phyloP scores from a whole-genome alignment of 192 early-diverging fungal genomes.

The Umbelopsis sp. region DNA sequence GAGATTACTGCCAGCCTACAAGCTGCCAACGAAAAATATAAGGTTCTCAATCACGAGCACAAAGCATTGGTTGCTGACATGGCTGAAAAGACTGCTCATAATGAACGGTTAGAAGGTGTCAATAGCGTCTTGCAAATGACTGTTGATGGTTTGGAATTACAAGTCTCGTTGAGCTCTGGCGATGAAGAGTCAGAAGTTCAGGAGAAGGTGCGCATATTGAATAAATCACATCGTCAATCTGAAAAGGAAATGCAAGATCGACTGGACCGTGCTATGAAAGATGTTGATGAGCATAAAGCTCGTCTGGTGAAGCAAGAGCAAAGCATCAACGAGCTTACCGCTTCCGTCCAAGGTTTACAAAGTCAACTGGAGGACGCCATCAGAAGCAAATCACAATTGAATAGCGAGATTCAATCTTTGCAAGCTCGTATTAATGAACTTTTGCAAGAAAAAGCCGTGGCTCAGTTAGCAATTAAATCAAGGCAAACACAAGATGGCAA shows the following conservation, averaged over 20 bases:
- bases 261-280: constrained; percentile 3
- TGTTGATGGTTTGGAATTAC: constrained; percentile 8
- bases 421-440: constrained; percentile 6
- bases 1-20: background rate
- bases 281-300: background rate
- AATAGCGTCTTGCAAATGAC: background rate
- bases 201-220: constrained; percentile 2
- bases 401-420: background rate
- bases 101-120: background rate
- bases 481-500: background rate
- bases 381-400: background rate
- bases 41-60: constrained; percentile 11
- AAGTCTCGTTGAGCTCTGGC: background rate
- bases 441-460: background rate
- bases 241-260: constrained; percentile 23
- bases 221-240: constrained; percentile 5
- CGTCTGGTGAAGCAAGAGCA: constrained; percentile 5
- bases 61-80: constrained; percentile 11
- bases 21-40: background rate
- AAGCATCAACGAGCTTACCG: background rate
- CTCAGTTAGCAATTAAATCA: background rate
- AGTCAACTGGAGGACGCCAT: constrained; percentile 18
- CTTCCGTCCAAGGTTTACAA: background rate
- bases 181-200: background rate
- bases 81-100: constrained; percentile 11